phyloP scores from a whole-genome alignment of 306 rosid genomes.

The Boehmeria nivea region DNA sequence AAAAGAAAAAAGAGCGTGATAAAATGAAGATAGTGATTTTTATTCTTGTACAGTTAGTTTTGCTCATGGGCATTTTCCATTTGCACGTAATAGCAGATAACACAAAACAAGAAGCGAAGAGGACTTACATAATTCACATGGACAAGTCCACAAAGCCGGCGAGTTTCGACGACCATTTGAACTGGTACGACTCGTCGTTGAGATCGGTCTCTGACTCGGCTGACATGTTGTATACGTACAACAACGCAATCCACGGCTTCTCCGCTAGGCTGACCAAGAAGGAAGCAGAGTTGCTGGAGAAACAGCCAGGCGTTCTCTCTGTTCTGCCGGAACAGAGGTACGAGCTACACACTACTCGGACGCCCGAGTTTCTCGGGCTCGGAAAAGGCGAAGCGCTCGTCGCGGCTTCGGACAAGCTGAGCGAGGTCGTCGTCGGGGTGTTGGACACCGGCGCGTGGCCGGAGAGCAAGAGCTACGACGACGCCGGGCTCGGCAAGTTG shows the following conservation, averaged over 20 bases:
- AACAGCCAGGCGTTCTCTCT: constrained; percentile 57
- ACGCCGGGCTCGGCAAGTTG: constrained; percentile 50
- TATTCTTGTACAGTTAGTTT: constrained; percentile 27
- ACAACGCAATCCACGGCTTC: constrained; percentile 69
- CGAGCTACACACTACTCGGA: constrained; percentile 87
- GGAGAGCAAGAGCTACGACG: constrained; percentile 61
- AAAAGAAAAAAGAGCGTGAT: neutral
- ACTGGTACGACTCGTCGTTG: constrained; percentile 73
- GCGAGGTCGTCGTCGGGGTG: constrained; percentile 65
- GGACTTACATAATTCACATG: constrained; percentile 78
- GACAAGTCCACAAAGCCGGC: constrained; percentile 69
- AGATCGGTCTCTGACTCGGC: constrained; percentile 62
- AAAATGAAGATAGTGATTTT: constrained; percentile 36
- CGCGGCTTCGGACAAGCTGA: constrained; percentile 19
- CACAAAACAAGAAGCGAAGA: constrained; percentile 33
- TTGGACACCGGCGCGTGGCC: constrained; percentile 95
- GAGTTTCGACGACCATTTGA: constrained; percentile 46
- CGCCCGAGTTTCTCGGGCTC: constrained; percentile 80
- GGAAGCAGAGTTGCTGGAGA: constrained; percentile 58
- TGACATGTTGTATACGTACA: constrained; percentile 69
- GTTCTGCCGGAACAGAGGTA: constrained; percentile 56
- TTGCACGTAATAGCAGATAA: constrained; percentile 31
- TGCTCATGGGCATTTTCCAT: constrained; percentile 33
- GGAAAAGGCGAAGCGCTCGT: constrained; percentile 20
- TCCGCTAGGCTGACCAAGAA: constrained; percentile 64